Evolutionary conservation across 176 grass and related monocot genomes (phyloP).

Genomic region (Neostapfia colusana): DNA sequence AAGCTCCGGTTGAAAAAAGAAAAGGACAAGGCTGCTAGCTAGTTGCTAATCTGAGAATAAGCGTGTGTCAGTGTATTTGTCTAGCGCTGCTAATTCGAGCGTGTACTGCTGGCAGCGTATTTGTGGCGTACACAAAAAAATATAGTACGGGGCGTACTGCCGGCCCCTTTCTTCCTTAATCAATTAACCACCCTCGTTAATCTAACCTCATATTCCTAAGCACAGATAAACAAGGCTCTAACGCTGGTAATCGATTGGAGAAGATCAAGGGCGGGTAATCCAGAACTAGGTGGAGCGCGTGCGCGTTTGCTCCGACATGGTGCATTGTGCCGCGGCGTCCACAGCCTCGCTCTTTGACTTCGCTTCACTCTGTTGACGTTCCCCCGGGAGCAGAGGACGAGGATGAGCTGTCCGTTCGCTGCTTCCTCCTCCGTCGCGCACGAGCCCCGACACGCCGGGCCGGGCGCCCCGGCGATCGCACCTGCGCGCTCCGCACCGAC

Average conservation of each 20-base stretch:
- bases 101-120: too few relatives aligned
- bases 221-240: background rate
- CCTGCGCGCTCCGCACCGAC: constrained; percentile 8
- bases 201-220: background rate
- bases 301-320: constrained; percentile 30
- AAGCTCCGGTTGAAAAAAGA: too few relatives aligned
- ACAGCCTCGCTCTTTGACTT: constrained; percentile 31
- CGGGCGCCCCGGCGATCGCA: constrained; percentile 16
- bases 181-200: background rate
- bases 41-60: too few relatives aligned
- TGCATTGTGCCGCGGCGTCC: constrained; percentile 48
- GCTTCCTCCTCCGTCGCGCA: background rate
- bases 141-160: background rate
- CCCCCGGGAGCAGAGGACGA: background rate
- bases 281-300: background rate
- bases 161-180: constrained; percentile 14
- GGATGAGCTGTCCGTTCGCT: background rate
- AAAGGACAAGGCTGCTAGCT: too few relatives aligned
- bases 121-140: too few relatives aligned
- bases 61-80: too few relatives aligned
- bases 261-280: background rate
- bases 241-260: background rate
- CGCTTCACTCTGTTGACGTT: constrained; percentile 38
- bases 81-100: too few relatives aligned
- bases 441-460: constrained; percentile 10